Evolutionary conservation across 1,139 yeast species (phyloP).

Genomic region (Candida mesenterica): DNA sequence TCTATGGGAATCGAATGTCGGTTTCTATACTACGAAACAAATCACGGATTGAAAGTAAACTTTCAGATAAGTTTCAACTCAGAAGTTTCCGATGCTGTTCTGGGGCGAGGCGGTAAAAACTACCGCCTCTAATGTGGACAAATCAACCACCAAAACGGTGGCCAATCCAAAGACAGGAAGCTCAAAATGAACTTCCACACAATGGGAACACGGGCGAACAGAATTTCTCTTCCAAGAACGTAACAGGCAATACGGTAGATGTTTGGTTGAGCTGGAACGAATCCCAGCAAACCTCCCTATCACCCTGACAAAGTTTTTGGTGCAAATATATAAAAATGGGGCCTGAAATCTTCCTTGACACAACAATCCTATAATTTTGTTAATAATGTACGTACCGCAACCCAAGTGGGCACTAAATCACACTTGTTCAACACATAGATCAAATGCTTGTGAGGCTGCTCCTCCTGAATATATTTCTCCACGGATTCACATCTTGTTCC

Average conservation of each 20-base stretch:
- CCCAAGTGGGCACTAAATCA: constrained; percentile 99
- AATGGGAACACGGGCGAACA: constrained; percentile 51
- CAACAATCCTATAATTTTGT: neutral
- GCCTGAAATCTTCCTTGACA: too few relatives aligned
- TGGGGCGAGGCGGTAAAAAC: constrained; percentile 39
- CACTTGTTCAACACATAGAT: constrained; percentile 94
- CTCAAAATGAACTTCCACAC: constrained; percentile 12
- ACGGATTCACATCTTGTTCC: constrained; percentile 95
- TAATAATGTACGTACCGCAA: constrained; percentile 76
- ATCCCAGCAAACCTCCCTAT: constrained; percentile 15
- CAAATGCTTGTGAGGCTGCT: constrained; percentile 95
- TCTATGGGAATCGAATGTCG: constrained; percentile 39
- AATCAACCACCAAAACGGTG: constrained; percentile 49
- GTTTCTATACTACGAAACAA: constrained; percentile 73
- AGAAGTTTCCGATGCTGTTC: constrained; percentile 49
- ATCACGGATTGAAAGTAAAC: constrained; percentile 21
- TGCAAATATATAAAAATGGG: constrained; percentile 14
- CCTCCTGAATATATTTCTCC: constrained; percentile 88
- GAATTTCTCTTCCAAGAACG: constrained; percentile 87
- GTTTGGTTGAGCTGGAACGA: neutral
- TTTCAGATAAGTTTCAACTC: constrained; percentile 58
- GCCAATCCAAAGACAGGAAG: constrained; percentile 21
- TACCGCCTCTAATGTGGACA: constrained; percentile 37
- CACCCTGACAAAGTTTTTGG: constrained; percentile 80
- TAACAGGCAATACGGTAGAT: constrained; percentile 74